Conservation (phyloP, 2,329 filamentous ascomycete genomes). For the Nigrospora sphaerica region DNA sequence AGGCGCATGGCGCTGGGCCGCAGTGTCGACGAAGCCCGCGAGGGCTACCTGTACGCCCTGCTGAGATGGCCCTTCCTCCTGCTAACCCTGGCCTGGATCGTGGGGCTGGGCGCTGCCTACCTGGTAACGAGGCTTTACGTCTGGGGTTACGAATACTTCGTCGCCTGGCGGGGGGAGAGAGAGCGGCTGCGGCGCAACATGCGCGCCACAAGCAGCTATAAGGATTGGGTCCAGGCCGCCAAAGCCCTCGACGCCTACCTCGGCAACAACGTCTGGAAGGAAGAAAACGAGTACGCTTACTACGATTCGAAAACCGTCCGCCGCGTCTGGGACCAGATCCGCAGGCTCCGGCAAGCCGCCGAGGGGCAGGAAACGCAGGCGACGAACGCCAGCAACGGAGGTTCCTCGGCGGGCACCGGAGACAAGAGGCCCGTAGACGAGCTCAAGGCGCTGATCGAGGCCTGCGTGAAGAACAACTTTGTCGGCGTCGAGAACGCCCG, state of each 20-base stretch:
- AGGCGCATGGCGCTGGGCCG: conserved; percentile 39
- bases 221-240: conserved; percentile 77
- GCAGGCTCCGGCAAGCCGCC: conserved; percentile 52
- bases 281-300: conserved; percentile 70
- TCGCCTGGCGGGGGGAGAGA: conserved; percentile 80
- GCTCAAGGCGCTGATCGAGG: conserved; percentile 70
- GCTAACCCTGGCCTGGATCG: conserved; percentile 73
- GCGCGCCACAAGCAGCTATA: conserved; percentile 65
- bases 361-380: conserved; percentile 37
- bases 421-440: conserved; percentile 59
- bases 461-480: conserved; percentile 96
- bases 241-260: conserved; percentile 73
- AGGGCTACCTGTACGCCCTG: conserved; percentile 83
- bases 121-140: conserved; percentile 82
- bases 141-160: conserved; percentile 81
- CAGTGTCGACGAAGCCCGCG: conserved; percentile 84
- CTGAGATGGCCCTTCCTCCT: conserved; percentile 89
- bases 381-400: conserved; percentile 23
- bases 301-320: conserved; percentile 84
- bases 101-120: conserved; percentile 67
- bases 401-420: conserved; percentile 23
- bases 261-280: conserved; percentile 75
- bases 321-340: conserved; percentile 70
- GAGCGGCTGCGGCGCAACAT: conserved; percentile 65
- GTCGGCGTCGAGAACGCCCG: conserved; percentile 88